Conservation (phyloP, 192 early-diverging fungal species). For the Diversispora eburnea region DNA sequence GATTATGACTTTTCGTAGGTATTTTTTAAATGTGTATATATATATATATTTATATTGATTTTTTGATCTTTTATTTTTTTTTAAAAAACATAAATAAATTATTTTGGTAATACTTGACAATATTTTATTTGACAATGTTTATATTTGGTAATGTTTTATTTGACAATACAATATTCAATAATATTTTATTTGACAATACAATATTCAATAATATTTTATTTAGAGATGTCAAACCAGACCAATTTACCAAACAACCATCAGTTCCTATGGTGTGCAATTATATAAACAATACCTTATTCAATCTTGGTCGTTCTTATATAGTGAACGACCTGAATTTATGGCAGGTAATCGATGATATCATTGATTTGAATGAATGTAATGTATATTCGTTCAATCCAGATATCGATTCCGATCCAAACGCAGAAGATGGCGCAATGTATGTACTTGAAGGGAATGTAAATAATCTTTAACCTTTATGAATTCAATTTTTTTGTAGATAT, state of each 20-base stretch:
- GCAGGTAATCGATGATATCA: slow-evolving; percentile 81
- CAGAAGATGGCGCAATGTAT: slow-evolving; percentile 82
- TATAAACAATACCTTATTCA: slow-evolving; percentile 82
- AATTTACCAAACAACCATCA: slow-evolving; percentile 75
- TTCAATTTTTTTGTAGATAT: slow-evolving; percentile 21
- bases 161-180: no score
- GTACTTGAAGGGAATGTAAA: slow-evolving; percentile 24
- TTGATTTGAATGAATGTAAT: slow-evolving; percentile 80
- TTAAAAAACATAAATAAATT: no score
- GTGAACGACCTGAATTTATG: slow-evolving; percentile 73
- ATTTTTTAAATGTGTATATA: not conserved
- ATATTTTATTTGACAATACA: no score
- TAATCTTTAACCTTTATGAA: slow-evolving; percentile 8
- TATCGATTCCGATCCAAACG: slow-evolving; percentile 84
- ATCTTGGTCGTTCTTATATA: slow-evolving; percentile 67
- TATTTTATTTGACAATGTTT: no score
- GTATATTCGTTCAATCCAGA: slow-evolving; percentile 91
- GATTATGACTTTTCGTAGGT: slow-evolving; percentile 94
- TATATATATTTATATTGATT: not conserved
- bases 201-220: not conserved
- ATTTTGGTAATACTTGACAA: no score
- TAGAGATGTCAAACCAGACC: slow-evolving; percentile 77
- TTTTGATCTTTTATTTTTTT: no score
- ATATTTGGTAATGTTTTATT: no score
- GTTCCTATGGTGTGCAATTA: slow-evolving; percentile 70